Base-by-base conservation (phyloP, 2,329 filamentous ascomycete genomes). In the Trichoderma endophyticum region DNA sequence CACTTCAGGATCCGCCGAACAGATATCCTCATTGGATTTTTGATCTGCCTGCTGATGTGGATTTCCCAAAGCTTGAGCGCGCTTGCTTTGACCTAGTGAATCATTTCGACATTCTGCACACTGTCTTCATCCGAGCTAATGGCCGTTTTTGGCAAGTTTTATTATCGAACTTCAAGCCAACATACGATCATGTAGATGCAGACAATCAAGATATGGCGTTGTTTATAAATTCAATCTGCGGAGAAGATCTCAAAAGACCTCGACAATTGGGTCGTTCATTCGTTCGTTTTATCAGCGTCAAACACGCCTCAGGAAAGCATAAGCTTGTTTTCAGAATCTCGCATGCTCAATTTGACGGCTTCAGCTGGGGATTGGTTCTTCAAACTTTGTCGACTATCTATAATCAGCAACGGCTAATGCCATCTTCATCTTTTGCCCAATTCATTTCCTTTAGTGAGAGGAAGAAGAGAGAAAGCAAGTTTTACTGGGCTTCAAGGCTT, bases 21-120 rank as follows among this genome's bases (percentile, higher is more conserved):
- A 70, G 67, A 64, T 70, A 54, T 15, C 67, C 67, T 26, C 67
- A 70, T 21, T 70, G 67, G 67, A 70, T 70, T 60, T 70, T 70
- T n/a, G 59, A 70, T 24, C 28, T 70, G 1, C 67, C 67, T 39
- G 59, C 26, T 6, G 59, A 70, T 54, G 59, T 70, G 26, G 67
- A 70, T 24, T 70, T 70, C n/a, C 11, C 5, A 21, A 62, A 48
- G 26, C 59, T 70, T 21, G 18, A 70, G 48, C 24, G 28, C 18
- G 36, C 67, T 15, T 62, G 56, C 30, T 54, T 43, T 11, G 32
- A 62, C 7, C 57, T 70, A 14, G 39, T 70, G 36, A 48, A 32
- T 12, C 39, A 70, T 36, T 70, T 70, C 67, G 67, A 70, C 18
- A 63, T 70, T 14, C 57, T 70, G 18, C 67, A 51, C 57, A 62